These are phyloP conservation scores for Phytopythium sindhum DNA, from an alignment of 352 stramenopile species.

Conservation along the genomic window DNA sequence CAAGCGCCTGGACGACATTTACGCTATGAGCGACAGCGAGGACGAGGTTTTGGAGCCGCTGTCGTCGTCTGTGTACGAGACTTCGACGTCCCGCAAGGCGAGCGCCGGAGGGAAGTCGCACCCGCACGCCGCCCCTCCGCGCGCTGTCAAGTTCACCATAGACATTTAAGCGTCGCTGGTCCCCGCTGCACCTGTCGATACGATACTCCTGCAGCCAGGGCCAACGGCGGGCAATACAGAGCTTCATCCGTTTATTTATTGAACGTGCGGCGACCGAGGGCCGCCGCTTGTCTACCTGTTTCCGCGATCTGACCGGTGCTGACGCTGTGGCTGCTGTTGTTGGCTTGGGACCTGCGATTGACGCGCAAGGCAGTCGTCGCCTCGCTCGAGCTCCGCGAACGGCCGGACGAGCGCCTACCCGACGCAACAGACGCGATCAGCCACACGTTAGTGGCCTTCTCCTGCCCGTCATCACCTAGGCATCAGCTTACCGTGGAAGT, in stretches of 20 bases:
- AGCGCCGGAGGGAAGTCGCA: conserved; percentile 17
- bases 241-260: neutral
- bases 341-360: neutral
- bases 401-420: conserved; percentile 51
- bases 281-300: neutral
- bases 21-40: conserved; percentile 83
- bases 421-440: neutral
- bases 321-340: neutral
- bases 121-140: conserved; percentile 18
- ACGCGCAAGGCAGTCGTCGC: neutral
- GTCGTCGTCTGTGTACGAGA: conserved; percentile 52
- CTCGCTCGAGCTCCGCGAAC: conserved; percentile 34
- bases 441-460: neutral
- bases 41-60: conserved; percentile 71
- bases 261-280: neutral
- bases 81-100: conserved; percentile 28
- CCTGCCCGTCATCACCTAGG: neutral
- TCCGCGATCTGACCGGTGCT: neutral
- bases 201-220: neutral
- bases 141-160: conserved; percentile 61
- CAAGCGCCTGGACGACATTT: conserved; percentile 72
- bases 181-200: neutral
- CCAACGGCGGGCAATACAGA: neutral
- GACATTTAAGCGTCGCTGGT: conserved; percentile 25
- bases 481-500: conserved; percentile 32